These are phyloP conservation scores for Colletotrichum tofieldiae DNA, from an alignment of 2,329 filamentous ascomycete species.

Conservation along the genomic window DNA sequence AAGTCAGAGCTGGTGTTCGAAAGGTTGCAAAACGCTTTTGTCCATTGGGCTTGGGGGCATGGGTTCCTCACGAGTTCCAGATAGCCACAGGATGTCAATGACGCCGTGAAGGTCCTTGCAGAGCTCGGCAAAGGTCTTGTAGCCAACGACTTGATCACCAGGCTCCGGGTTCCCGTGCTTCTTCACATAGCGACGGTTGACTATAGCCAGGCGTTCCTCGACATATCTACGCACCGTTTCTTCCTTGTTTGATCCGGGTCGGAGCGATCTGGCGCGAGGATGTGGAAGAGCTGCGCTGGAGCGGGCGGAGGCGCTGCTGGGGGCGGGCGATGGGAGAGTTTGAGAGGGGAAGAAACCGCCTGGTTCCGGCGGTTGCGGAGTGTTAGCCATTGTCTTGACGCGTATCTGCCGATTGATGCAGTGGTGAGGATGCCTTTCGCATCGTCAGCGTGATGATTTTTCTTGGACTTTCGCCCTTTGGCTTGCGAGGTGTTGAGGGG, in stretches of 20 bases:
- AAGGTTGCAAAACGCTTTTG: neutral
- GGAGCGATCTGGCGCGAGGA: slow-evolving; percentile 67
- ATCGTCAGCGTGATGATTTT: slow-evolving; percentile 18
- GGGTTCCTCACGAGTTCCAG: slow-evolving; percentile 81
- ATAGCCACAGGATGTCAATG: slow-evolving; percentile 88
- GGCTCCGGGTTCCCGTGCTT: slow-evolving; percentile 66
- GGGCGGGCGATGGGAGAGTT: slow-evolving; percentile 69
- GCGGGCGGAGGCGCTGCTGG: slow-evolving; percentile 63
- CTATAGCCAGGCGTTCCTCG: slow-evolving; percentile 66
- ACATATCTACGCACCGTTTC: slow-evolving; percentile 72
- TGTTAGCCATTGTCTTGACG: slow-evolving; percentile 48
- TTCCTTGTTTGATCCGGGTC: slow-evolving; percentile 72
- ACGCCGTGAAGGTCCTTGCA: slow-evolving; percentile 82
- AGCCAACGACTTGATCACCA: slow-evolving; percentile 66
- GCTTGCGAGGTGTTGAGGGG: neutral
- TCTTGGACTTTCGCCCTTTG: neutral
- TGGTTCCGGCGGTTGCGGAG: slow-evolving; percentile 46
- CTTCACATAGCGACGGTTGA: slow-evolving; percentile 73
- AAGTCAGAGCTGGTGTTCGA: slow-evolving; percentile 11
- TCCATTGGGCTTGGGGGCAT: neutral
- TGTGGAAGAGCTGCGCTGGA: slow-evolving; percentile 63
- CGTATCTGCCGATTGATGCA: slow-evolving; percentile 11
- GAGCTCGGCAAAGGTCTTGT: slow-evolving; percentile 77
- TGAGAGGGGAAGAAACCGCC: slow-evolving; percentile 68
- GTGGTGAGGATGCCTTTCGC: slow-evolving; percentile 33